Evolutionary conservation across 192 early-diverging fungal species (phyloP).

Genomic region (Chytriomyces hyalinus): DNA sequence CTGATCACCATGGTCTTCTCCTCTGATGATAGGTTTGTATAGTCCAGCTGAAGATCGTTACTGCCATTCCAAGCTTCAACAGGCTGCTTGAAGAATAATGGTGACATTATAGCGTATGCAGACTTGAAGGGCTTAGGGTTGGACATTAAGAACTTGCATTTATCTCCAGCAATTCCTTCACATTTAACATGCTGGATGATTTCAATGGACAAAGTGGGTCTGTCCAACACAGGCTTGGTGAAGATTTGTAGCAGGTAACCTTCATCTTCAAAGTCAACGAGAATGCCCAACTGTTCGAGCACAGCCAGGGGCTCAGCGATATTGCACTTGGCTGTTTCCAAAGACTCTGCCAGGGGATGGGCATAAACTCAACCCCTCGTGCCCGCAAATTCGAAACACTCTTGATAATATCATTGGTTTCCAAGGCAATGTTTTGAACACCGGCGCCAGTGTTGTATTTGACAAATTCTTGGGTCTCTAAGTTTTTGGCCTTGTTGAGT

Average conservation of each 20-base stretch:
- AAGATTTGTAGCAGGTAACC: conserved; percentile 95
- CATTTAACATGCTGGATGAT: conserved; percentile 91
- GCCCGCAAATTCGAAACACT: conserved; percentile 79
- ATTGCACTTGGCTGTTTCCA: conserved; percentile 71
- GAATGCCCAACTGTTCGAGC: conserved; percentile 84
- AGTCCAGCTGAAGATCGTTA: too few relatives aligned
- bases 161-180: too few relatives aligned
- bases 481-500: conserved; percentile 56
- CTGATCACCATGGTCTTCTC: too few relatives aligned
- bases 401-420: conserved; percentile 85
- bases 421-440: conserved; percentile 88
- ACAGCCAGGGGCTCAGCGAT: conserved; percentile 83
- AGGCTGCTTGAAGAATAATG: too few relatives aligned
- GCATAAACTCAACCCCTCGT: conserved; percentile 89
- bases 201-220: conserved; percentile 96
- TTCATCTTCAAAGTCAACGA: conserved; percentile 89
- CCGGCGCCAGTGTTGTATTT: conserved; percentile 77
- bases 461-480: conserved; percentile 93
- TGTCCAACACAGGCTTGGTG: conserved; percentile 89
- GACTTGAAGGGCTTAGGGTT: too few relatives aligned
- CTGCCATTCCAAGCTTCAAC: too few relatives aligned
- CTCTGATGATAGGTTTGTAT: too few relatives aligned
- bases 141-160: too few relatives aligned
- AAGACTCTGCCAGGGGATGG: conserved; percentile 77
- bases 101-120: too few relatives aligned